Base-by-base conservation (phyloP, 208 protist genomes). In the Leishmania turanica region DNA sequence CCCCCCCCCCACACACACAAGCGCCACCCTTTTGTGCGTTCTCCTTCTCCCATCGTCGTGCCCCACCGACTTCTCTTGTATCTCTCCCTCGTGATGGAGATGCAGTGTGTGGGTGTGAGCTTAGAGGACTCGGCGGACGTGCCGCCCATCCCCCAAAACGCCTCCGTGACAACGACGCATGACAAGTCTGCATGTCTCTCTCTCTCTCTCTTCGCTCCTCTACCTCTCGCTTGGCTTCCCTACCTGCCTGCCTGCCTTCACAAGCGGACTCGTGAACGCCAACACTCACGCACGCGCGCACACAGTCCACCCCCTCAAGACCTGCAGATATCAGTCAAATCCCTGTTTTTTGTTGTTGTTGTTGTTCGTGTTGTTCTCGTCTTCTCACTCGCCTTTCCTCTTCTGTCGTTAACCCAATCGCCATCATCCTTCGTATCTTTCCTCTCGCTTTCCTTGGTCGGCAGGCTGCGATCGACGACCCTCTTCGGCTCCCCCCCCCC, bases 211-310 rank as follows among this genome's bases (percentile, higher is more conserved):
- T 42, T 75, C 51, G 2, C 6, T 40, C n/a, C 65, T 66, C 70
- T 77, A 60, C n/a, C 64, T 62, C 69, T 70, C 34, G 79, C 65
- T 76, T 53, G 78, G 64, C 75, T n/a, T 27, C 60, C 84, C 65
- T 79, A 37, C 37, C 75, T 86, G 60, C 0, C 79, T 81, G 47
- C 24, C 58, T 64, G 15, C 6, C 65, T 68, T 24, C 68, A 53
- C 42, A 51, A 42, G 51, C 6, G 42, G 2, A 34, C 42, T 51
- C 68, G 2, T 17, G 27, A 40, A 72, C 68, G 51, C 6, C 27
- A 13, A 40, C 68, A 51, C 68, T 27, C 68, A 51, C 68, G 24
- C 68, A 49, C 60, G n/a, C 47, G 8, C 45, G 27, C 66, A 71
- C 66, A 0, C 37, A 49, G 0, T 17, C 19, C 69, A 47, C 8